Base-by-base conservation (phyloP, 148 eudicot genomes). In the Vaccinium corymbosum region DNA sequence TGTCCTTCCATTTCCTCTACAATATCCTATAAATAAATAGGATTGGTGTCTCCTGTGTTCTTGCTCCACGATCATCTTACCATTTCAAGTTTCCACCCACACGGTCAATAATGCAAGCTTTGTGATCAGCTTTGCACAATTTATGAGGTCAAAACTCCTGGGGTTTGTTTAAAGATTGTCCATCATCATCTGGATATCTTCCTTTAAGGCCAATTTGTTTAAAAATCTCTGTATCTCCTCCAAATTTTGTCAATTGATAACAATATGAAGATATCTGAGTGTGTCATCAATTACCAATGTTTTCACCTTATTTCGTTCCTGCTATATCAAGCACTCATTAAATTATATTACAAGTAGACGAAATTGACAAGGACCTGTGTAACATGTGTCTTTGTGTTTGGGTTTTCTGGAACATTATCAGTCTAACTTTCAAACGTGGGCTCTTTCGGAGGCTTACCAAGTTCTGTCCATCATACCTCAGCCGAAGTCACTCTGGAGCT, bases 371-470 rank as follows among this genome's bases (percentile, higher is more conserved):
- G 48, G n/a, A 46, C 51, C 46, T 2, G 3, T 38, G 25, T 1
- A 49, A 15, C 11, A 35, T 2, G 13, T 14, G 62, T 78, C 80
- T 51, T 15, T 78, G 32, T 52, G 46, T 25, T 53, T 53, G 0
- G 20, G 25, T n/a, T 52, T 53, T 6, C n/a, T 15, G 11, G 80
- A 78, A 78, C 22, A 9, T 49, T 11, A 78, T 13, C 42, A 53
- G 12, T 25, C 42, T 52, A 78, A 19, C 19, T 78, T 53, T 25
- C 62, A 52, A 29, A 78, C 20, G 25, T 76, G 53, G 55, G 51
- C 55, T 16, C 52, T 74, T 42, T 38, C n/a, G 49, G 46, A 72
- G 76, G 76, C 49, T 72, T 72, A 49, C 76, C 50, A 72, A 72
- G 72, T 66, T 66, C 2, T 16, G 42, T 46, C 52, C 20, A 20